Percentiles rank a stretch among this genome's conserved stretches.
phyloP scores from a whole-genome alignment of 768 basidiomycete species.

The Pleurotus platypus region DNA sequence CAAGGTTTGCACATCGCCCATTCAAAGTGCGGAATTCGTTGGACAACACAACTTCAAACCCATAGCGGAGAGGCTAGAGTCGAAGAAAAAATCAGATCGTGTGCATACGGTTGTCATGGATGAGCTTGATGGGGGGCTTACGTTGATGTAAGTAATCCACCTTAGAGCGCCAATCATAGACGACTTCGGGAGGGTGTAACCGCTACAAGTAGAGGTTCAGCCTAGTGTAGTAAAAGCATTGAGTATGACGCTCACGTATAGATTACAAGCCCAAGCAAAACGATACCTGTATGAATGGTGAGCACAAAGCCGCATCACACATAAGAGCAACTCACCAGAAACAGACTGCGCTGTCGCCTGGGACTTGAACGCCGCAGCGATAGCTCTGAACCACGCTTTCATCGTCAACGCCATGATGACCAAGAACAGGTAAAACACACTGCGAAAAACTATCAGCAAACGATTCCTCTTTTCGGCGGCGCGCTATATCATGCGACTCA shows the following conservation, averaged over 20 bases:
- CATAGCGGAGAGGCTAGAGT: conserved; percentile 43
- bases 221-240: neutral
- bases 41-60: conserved; percentile 53
- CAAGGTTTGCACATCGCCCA: conserved; percentile 39
- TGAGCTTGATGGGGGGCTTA: conserved; percentile 13
- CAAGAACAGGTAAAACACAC: conserved; percentile 45
- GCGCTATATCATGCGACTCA: conserved; percentile 22
- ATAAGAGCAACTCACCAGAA: conserved; percentile 29
- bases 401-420: conserved; percentile 52
- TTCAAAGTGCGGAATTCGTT: conserved; percentile 60
- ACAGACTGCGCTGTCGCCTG: conserved; percentile 48
- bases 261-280: conserved; percentile 46
- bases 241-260: conserved; percentile 25
- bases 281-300: conserved; percentile 15
- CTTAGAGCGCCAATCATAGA: conserved; percentile 50
- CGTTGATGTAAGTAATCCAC: conserved; percentile 53
- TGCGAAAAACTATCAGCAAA: conserved; percentile 11
- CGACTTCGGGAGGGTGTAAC: conserved; percentile 47
- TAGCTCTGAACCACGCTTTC: conserved; percentile 59
- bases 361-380: conserved; percentile 44
- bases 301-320: neutral
- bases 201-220: conserved; percentile 20
- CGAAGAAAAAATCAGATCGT: conserved; percentile 11
- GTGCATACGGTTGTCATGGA: conserved; percentile 1
- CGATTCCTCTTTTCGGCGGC: neutral